Percentiles rank a stretch among this genome's conserved stretches.
Conservation (phyloP, 139 green algal genomes). For the Coelastrella sp. region DNA sequence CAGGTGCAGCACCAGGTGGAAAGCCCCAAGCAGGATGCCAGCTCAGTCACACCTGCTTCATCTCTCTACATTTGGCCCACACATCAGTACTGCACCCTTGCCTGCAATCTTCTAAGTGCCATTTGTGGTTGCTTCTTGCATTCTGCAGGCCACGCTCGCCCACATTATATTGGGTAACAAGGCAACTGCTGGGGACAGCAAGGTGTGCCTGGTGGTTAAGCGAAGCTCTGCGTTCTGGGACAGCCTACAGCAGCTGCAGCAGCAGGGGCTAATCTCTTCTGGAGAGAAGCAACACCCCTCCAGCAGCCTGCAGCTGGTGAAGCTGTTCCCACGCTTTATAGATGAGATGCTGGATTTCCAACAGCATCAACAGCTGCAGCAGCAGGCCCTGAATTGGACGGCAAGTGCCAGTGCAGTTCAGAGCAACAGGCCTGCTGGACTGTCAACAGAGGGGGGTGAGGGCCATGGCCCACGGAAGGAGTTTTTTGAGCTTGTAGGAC, state of each 20-base stretch:
- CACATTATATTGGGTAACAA: background rate
- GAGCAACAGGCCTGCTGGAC: background rate
- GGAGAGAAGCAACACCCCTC: background rate
- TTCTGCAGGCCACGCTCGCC: slow-evolving; percentile 7
- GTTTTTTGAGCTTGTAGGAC: slow-evolving; percentile 58
- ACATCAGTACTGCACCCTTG: no score
- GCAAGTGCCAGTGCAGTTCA: background rate
- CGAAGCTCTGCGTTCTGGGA: slow-evolving; percentile 53
- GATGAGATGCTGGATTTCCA: slow-evolving; percentile 36
- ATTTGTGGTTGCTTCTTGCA: background rate
- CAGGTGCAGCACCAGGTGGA: no score
- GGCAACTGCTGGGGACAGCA: background rate
- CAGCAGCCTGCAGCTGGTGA: slow-evolving; percentile 38
- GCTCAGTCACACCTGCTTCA: no score
- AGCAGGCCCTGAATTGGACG: background rate
- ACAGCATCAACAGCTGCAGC: background rate
- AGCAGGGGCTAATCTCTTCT: background rate
- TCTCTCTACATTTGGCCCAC: no score
- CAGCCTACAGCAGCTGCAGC: slow-evolving; percentile 34
- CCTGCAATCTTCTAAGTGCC: no score
- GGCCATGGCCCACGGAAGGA: slow-evolving; percentile 75
- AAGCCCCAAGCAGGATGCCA: no score
- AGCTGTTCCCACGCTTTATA: slow-evolving; percentile 63
- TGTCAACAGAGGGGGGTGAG: slow-evolving; percentile 65
- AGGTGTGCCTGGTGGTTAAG: background rate